Base-by-base conservation (phyloP, 2,329 filamentous ascomycete species). In the Rugonectria rugulosa region DNA sequence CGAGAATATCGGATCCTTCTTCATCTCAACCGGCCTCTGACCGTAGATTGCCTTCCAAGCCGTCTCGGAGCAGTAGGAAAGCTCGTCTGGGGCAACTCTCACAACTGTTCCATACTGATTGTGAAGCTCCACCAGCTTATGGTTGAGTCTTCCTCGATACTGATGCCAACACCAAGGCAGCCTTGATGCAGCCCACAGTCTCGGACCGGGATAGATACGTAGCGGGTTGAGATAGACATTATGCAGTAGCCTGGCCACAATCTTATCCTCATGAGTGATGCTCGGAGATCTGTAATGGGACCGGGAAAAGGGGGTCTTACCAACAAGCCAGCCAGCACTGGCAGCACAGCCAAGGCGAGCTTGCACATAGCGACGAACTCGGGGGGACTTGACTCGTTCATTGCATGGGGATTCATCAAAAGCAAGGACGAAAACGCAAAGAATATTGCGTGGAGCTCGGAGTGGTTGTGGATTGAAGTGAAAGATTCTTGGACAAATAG, bases 141-240 rank as follows among this genome's bases (percentile, higher is more conserved):
- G 60, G 44, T 64, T 62, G 5, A 62, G 29, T 17, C 47, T 46
- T 4, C 61, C 61, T 2, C 8, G 41, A 10, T 59, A 62, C 19
- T 62, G 60, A 24, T 62, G 54, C 60, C 60, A 64, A 11, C 55
- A 62, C 61, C 61, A 62, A 1, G 60, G 61, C 1, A 64, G 23
- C 5, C 60, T 58, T 3, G 57, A 57, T 10, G 55, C 57, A 9
- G 60, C 53, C 61, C 61, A 64, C 10, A 51, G 26, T 3, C 47
- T 62, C 4, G 61, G 61, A 0, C 61, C 61, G 1, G 48, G 51
- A 17, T 64, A 38, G 6, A 57, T 19, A 19, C 50, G 38, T 10
- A 62, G 27, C 5, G 60, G 60, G n/a, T 64, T 60, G 0, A 62
- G 14, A 15, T 57, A 41, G 5, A 51, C n/a, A 15, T 62, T 64